Evolutionary conservation across 805 yeast genomes (phyloP).

Genomic region (Lachancea quebecensis): DNA sequence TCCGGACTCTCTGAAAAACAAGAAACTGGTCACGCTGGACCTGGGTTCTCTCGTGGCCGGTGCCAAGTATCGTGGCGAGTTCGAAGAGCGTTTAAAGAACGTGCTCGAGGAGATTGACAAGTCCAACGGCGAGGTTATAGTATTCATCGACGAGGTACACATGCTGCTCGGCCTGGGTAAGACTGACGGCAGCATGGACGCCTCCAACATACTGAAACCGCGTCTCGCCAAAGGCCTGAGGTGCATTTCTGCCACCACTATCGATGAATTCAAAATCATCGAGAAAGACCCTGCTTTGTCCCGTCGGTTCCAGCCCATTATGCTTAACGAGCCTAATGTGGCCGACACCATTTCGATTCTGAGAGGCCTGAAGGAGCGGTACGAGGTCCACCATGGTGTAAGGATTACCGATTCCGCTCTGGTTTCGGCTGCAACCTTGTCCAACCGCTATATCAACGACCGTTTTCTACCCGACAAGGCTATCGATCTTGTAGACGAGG

Average conservation of each 20-base stretch:
- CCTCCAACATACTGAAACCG: conserved; percentile 87
- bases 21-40: conserved; percentile 76
- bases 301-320: conserved; percentile 85
- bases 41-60: conserved; percentile 88
- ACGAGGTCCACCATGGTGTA: conserved; percentile 97
- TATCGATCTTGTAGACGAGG: conserved; percentile 93
- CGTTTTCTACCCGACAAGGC: conserved; percentile 94
- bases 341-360: conserved; percentile 86
- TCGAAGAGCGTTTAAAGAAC: conserved; percentile 79
- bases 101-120: conserved; percentile 81
- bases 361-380: conserved; percentile 87
- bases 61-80: conserved; percentile 93
- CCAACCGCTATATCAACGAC: conserved; percentile 87
- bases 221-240: conserved; percentile 91
- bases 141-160: conserved; percentile 88
- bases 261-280: conserved; percentile 89
- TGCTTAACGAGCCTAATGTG: conserved; percentile 81
- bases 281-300: conserved; percentile 96
- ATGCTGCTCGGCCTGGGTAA: conserved; percentile 85
- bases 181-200: conserved; percentile 93
- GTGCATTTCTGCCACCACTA: conserved; percentile 94
- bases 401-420: conserved; percentile 86
- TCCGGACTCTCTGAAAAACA: conserved; percentile 87
- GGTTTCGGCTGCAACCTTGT: conserved; percentile 86
- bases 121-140: conserved; percentile 63